Evolutionary conservation across 164 flowering plant genomes (phyloP).

Genomic region (Vitis vinifera): DNA sequence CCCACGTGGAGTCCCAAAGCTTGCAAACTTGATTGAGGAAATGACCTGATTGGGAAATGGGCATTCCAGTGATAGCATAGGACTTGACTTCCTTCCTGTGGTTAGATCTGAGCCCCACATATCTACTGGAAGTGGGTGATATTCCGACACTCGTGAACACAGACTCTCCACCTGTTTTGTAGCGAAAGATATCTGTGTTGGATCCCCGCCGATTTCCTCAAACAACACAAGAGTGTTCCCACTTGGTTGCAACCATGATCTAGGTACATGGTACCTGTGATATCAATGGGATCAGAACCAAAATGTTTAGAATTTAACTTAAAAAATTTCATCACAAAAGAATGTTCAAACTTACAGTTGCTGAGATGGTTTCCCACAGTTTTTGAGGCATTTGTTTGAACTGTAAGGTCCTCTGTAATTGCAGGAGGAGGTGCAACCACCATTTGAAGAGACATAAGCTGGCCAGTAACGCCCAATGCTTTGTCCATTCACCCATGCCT

Average conservation of each 20-base stretch:
- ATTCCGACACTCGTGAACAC: constrained; percentile 71
- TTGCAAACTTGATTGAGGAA: constrained; percentile 84
- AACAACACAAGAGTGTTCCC: constrained; percentile 78
- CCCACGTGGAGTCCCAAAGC: constrained; percentile 88
- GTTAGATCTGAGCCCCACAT: constrained; percentile 46
- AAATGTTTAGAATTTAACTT: neutral
- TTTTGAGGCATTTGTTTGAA: constrained; percentile 69
- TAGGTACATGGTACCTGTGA: constrained; percentile 84
- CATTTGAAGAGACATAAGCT: constrained; percentile 41
- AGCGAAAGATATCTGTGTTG: constrained; percentile 61
- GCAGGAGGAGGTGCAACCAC: constrained; percentile 69
- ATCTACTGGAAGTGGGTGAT: constrained; percentile 76
- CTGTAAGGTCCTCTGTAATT: constrained; percentile 66
- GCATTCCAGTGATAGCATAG: constrained; percentile 64
- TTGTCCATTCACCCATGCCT: constrained; percentile 98
- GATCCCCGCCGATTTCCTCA: constrained; percentile 91
- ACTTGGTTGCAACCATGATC: constrained; percentile 73
- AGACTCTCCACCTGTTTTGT: constrained; percentile 45
- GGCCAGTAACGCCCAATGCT: constrained; percentile 99
- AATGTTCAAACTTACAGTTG: constrained; percentile 45
- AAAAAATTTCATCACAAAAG: neutral
- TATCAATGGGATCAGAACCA: constrained; percentile 10
- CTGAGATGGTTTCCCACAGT: constrained; percentile 90
- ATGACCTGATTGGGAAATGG: constrained; percentile 64
- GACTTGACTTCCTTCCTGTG: constrained; percentile 36